These are phyloP conservation scores for Aureobasidium sp. DNA, from an alignment of 2,329 filamentous ascomycete genomes.

Conservation along the genomic window DNA sequence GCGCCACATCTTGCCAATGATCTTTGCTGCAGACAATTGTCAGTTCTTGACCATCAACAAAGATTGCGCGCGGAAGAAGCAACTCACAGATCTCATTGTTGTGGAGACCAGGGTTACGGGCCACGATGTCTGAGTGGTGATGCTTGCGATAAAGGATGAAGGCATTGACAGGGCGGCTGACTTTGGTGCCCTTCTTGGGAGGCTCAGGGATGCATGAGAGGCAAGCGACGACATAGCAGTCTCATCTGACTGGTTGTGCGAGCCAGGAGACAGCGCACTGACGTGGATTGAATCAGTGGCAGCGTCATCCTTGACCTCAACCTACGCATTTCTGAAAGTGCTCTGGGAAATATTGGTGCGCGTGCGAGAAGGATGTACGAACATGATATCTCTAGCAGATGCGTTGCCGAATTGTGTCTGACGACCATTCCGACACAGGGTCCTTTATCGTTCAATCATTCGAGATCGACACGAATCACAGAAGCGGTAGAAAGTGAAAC, in stretches of 20 bases:
- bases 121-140: conserved; percentile 31
- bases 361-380: background rate
- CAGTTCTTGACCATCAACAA: background rate
- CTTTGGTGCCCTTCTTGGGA: conserved; percentile 23
- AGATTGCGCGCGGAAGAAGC: background rate
- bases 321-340: conserved; percentile 12
- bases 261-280: conserved; percentile 12
- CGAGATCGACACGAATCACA: too few relatives aligned
- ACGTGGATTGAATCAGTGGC: background rate
- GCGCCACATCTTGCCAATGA: conserved; percentile 39
- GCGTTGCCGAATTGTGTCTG: too few relatives aligned
- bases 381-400: too few relatives aligned
- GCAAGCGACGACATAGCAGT: background rate
- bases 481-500: too few relatives aligned
- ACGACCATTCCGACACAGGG: too few relatives aligned
- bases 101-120: conserved; percentile 33
- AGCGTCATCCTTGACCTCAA: conserved; percentile 8
- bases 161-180: conserved; percentile 40
- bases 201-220: background rate
- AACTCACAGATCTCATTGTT: conserved; percentile 42
- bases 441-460: too few relatives aligned
- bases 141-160: conserved; percentile 42
- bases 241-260: background rate
- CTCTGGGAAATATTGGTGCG: background rate
- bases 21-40: conserved; percentile 20